phyloP scores from a whole-genome alignment of 345 rosid genomes.

The Moringa oleifera region DNA sequence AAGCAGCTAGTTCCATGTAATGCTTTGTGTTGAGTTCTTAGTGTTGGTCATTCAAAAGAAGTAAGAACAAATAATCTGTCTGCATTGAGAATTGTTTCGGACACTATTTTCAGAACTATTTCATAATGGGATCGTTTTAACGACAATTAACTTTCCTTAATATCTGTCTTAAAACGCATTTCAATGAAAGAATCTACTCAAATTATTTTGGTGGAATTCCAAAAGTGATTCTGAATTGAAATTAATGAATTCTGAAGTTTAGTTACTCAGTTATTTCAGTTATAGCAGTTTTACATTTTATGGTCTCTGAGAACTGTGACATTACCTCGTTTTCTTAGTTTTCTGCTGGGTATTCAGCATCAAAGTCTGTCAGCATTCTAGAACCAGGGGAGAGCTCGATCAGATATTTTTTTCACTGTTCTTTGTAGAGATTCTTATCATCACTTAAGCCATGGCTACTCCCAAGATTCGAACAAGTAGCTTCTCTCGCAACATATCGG shows the following conservation, averaged over 20 bases:
- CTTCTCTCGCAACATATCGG: conserved; percentile 64
- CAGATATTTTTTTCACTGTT: background rate
- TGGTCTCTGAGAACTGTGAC: conserved; percentile 11
- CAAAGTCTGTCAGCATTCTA: no score
- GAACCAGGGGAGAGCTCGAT: no score
- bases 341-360: background rate
- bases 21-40: background rate
- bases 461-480: conserved; percentile 62
- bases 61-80: no score
- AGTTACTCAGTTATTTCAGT: conserved; percentile 3
- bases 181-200: no score
- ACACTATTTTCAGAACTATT: no score
- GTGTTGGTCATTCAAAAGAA: background rate
- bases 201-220: no score
- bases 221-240: no score
- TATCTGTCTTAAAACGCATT: no score
- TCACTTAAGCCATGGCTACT: conserved; percentile 46
- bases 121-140: no score
- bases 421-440: background rate
- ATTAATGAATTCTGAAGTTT: background rate
- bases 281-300: background rate
- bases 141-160: no score
- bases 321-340: conserved; percentile 1
- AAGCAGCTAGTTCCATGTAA: background rate
- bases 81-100: no score